Conservation (phyloP, 2,329 filamentous ascomycete species). For the Aspergillus phoenicis region DNA sequence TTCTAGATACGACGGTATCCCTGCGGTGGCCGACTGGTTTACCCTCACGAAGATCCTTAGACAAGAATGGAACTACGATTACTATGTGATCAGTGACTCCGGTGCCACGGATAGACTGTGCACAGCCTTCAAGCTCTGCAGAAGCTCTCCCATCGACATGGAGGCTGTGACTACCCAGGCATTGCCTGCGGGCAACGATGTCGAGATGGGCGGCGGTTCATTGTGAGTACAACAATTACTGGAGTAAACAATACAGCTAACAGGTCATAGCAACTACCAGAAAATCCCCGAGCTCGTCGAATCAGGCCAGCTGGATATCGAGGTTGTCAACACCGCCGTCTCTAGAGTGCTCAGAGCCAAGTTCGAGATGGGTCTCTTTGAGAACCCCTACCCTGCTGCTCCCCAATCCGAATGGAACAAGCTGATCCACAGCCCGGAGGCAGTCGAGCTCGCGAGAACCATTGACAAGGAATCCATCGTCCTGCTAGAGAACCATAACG, state of each 20-base stretch:
- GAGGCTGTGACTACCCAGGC: slow-evolving; percentile 65
- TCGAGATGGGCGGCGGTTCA: slow-evolving; percentile 76
- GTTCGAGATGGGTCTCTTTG: slow-evolving; percentile 71
- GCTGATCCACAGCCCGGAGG: slow-evolving; percentile 64
- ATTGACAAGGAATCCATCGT: slow-evolving; percentile 67
- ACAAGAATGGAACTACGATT: slow-evolving; percentile 72
- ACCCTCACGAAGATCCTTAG: slow-evolving; percentile 69
- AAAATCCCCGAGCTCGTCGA: slow-evolving; percentile 67
- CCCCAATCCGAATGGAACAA: slow-evolving; percentile 57
- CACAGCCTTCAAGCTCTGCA: slow-evolving; percentile 65
- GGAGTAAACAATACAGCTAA: slow-evolving; percentile 8
- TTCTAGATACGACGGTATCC: slow-evolving; percentile 67
- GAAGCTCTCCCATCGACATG: slow-evolving; percentile 61
- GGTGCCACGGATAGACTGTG: slow-evolving; percentile 71
- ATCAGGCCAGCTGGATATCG: slow-evolving; percentile 61
- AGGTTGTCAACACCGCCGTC: slow-evolving; percentile 67
- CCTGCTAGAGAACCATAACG: slow-evolving; percentile 61
- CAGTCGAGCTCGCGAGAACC: slow-evolving; percentile 61
- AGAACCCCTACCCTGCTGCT: slow-evolving; percentile 66
- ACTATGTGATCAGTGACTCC: slow-evolving; percentile 67
- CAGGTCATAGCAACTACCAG: slow-evolving; percentile 57
- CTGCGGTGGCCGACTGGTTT: slow-evolving; percentile 66
- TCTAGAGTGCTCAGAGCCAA: slow-evolving; percentile 67
- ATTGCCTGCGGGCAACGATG: slow-evolving; percentile 68
- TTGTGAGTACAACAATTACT: slow-evolving; percentile 45